Conservation (phyloP, 192 early-diverging fungal species). For the Coemansia sp. region DNA sequence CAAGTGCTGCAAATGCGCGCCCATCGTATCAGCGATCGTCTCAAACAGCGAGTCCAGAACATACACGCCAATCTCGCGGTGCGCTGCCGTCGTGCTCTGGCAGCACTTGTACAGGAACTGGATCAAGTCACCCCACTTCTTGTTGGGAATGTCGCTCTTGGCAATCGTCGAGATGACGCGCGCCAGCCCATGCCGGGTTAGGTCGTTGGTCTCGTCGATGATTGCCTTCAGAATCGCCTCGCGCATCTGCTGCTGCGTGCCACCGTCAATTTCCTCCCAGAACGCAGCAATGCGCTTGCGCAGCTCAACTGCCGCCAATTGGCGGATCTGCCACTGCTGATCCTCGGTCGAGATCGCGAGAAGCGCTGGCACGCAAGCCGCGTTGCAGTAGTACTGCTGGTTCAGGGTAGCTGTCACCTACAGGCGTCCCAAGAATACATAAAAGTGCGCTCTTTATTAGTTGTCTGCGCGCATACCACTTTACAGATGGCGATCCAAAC, state of each 20-base stretch:
- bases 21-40: conserved; percentile 69
- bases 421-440: not conserved
- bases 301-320: conserved; percentile 88
- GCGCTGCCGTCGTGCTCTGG: conserved; percentile 67
- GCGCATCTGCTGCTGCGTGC: conserved; percentile 64
- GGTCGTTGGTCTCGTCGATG: conserved; percentile 67
- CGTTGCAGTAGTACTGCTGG: conserved; percentile 71
- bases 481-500: not conserved
- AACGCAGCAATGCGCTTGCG: conserved; percentile 79
- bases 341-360: conserved; percentile 71
- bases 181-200: conserved; percentile 77
- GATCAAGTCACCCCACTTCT: conserved; percentile 79
- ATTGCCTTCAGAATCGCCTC: conserved; percentile 71
- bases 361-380: conserved; percentile 80
- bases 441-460: not conserved
- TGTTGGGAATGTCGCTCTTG: conserved; percentile 74
- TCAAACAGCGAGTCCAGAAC: conserved; percentile 89
- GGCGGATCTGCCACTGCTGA: conserved; percentile 72
- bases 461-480: not conserved
- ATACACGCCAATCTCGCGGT: conserved; percentile 87
- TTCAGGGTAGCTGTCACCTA: conserved; percentile 71
- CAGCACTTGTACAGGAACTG: conserved; percentile 82
- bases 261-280: conserved; percentile 72
- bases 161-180: conserved; percentile 92
- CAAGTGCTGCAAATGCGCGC: conserved; percentile 64